Conservation (phyloP, 169 alveolate genomes). For the Plasmodium inui region DNA sequence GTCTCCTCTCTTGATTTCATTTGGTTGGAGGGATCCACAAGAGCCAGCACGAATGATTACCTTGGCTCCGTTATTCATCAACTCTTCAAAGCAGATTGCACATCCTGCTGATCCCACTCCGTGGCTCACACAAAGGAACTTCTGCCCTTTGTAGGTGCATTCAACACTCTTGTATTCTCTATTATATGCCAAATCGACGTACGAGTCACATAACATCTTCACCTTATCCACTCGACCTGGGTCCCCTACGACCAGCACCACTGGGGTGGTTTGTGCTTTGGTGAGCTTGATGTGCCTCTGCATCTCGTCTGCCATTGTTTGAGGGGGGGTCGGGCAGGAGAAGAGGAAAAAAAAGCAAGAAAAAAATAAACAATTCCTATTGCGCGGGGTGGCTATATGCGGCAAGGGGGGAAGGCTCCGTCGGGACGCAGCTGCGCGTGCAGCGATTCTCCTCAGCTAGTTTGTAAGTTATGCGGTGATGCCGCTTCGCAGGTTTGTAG, state of each 20-base stretch:
- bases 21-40: slow-evolving; percentile 77
- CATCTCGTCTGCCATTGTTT: slow-evolving; percentile 13
- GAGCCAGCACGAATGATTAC: slow-evolving; percentile 75
- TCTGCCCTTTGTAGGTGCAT: slow-evolving; percentile 64
- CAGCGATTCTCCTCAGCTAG: no score
- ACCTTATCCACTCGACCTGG: slow-evolving; percentile 77
- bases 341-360: background rate
- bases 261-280: slow-evolving; percentile 37
- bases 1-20: slow-evolving; percentile 72
- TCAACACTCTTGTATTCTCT: slow-evolving; percentile 74
- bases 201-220: slow-evolving; percentile 71
- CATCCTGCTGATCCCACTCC: slow-evolving; percentile 77
- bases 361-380: background rate
- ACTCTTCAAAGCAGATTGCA: slow-evolving; percentile 77
- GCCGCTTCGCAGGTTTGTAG: background rate
- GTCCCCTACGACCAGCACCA: slow-evolving; percentile 76
- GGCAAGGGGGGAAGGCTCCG: background rate
- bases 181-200: slow-evolving; percentile 64
- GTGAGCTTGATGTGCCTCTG: slow-evolving; percentile 67
- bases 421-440: background rate
- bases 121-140: slow-evolving; percentile 75
- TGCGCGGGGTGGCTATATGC: background rate
- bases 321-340: background rate
- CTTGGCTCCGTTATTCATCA: slow-evolving; percentile 71
- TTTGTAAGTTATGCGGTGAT: no score